Evolutionary conservation across 345 rosid genomes (phyloP), one percentile per base, ranked within the genome.

Genomic region (Diplotaxis tenuifolia): DNA sequence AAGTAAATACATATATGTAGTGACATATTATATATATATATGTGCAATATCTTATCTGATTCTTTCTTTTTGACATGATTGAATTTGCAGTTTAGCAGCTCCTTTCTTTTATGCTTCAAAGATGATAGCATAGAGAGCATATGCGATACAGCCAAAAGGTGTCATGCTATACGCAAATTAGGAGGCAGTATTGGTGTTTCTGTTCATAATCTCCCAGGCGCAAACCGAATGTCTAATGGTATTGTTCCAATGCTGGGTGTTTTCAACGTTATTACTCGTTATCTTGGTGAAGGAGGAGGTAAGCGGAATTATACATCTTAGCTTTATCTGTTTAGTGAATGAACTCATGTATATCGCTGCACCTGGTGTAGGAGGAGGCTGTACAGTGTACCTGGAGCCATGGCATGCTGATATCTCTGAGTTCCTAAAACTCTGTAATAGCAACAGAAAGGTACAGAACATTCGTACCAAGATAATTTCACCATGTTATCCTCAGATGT

Each of bases 141-240:
- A 67, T 93, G 90, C 81, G 98, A 93, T 28, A 89, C 97, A 4
- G 59, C 90, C 81, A 93, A 89, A 83, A 96, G 90, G 81, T 93
- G 96, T 84, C 97, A 92, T 65, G 90, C 88, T 62, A 91, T 91
- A 56, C 91, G 97, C 72, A 93, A 93, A 78, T 93, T 97, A 12
- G 97, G 96, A 79, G 97, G 98, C 57, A 85, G n/a, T n/a, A n/a
- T 93, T 68, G 97, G 97, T 70, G 92, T 93, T 5, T 91, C 98
- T 11, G 72, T 87, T 76, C 98, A 93, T 31, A 93, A 65, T 12
- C 65, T 65, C 14, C 28, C 65, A 0, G 73, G 68, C 36, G 84
- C 92, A 31, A 89, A 92, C 80, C 94, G 92, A 65, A 78, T 82
- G 23, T 92, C 94, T 16, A 86, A 87, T 86, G 98, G 94, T 40